A percentile compares a stretch with the other conserved stretches of the same genome.
These are phyloP conservation scores for Arthrinium phaeospermum DNA, from an alignment of 2,329 filamentous ascomycete genomes.

Conservation along the genomic window DNA sequence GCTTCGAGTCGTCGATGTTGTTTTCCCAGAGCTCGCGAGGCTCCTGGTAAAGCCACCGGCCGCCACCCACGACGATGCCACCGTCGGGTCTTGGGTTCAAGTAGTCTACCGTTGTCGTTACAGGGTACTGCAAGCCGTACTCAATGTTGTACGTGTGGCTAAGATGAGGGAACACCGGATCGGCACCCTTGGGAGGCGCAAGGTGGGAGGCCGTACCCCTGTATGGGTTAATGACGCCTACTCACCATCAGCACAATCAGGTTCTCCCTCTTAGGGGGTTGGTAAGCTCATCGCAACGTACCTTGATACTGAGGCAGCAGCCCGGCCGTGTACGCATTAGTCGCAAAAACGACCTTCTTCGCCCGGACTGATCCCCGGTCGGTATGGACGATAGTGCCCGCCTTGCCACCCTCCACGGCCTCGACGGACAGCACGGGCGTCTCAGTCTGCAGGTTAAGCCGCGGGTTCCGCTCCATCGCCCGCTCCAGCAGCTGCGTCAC, in stretches of 20 bases:
- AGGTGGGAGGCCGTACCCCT: conserved; percentile 28
- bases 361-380: conserved; percentile 26
- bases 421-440: conserved; percentile 27
- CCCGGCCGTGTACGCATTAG: conserved; percentile 29
- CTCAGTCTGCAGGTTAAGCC: conserved; percentile 29
- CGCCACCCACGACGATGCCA: conserved; percentile 46
- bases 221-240: conserved; percentile 25
- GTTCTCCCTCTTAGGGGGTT: too few species aligned
- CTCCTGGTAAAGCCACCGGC: conserved; percentile 35
- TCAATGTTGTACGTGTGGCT: conserved; percentile 30
- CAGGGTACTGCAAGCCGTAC: conserved; percentile 18
- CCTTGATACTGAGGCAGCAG: conserved; percentile 28
- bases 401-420: conserved; percentile 13
- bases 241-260: neutral
- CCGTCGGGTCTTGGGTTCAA: conserved; percentile 37
- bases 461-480: conserved; percentile 25
- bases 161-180: conserved; percentile 27
- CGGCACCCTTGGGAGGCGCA: conserved; percentile 21
- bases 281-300: neutral
- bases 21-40: conserved; percentile 43
- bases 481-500: conserved; percentile 38
- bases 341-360: conserved; percentile 30
- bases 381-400: conserved; percentile 23
- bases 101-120: conserved; percentile 29
- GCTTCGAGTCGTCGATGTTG: conserved; percentile 44